These are phyloP conservation scores for Fusarium sp. DNA, from an alignment of 2,329 filamentous ascomycete genomes.

Conservation along the genomic window DNA sequence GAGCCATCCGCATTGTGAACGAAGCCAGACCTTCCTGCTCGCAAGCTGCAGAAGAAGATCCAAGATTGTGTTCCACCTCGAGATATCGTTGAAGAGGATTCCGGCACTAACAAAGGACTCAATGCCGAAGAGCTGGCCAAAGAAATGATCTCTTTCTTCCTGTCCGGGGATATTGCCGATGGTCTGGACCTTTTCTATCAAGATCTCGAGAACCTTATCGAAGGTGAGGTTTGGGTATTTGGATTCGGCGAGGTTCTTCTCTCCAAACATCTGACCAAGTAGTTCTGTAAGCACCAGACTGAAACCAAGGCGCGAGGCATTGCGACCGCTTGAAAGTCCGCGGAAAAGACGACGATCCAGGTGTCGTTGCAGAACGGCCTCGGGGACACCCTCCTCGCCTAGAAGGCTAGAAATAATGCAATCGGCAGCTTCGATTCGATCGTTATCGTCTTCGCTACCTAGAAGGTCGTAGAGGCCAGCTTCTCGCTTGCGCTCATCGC, in stretches of 20 bases:
- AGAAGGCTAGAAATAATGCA: slow-evolving; percentile 70
- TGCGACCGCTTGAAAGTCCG: slow-evolving; percentile 89
- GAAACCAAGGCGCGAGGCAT: slow-evolving; percentile 89
- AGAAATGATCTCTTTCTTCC: slow-evolving; percentile 87
- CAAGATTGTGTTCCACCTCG: slow-evolving; percentile 76
- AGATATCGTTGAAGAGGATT: slow-evolving; percentile 72
- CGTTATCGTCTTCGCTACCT: slow-evolving; percentile 68
- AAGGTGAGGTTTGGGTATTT: slow-evolving; percentile 69
- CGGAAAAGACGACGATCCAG: slow-evolving; percentile 80
- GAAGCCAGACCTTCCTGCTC: slow-evolving; percentile 87
- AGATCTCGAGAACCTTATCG: slow-evolving; percentile 65
- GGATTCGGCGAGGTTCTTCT: slow-evolving; percentile 58
- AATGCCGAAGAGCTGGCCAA: slow-evolving; percentile 88
- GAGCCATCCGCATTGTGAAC: slow-evolving; percentile 87
- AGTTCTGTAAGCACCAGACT: slow-evolving; percentile 89
- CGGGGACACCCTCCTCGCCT: slow-evolving; percentile 60
- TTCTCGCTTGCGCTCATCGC: slow-evolving; percentile 69
- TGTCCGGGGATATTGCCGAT: slow-evolving; percentile 70
- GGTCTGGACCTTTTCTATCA: slow-evolving; percentile 68
- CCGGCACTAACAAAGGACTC: slow-evolving; percentile 87
- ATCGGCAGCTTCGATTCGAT: slow-evolving; percentile 70
- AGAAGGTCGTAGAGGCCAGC: slow-evolving; percentile 72
- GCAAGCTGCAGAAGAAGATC: slow-evolving; percentile 80
- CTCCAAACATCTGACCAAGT: slow-evolving; percentile 76
- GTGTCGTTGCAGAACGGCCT: slow-evolving; percentile 69